Evolutionary conservation across 1,139 yeast species (phyloP), one percentile per base, ranked within the genome.

Genomic region (Saccharomycopsis hybrid): DNA sequence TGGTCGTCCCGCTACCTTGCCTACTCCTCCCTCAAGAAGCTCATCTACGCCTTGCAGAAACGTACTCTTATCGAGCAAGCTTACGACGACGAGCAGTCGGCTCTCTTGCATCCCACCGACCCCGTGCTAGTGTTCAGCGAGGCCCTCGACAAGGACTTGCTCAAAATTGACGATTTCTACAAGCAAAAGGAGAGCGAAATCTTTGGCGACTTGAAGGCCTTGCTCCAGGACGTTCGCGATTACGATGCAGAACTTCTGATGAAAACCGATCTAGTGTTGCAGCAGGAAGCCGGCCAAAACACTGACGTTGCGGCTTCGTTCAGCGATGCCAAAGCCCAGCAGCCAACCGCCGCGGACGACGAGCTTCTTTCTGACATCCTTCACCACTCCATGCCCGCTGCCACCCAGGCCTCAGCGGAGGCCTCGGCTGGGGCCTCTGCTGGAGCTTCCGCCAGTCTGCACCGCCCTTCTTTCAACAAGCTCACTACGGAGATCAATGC

Each of bases 1-100:
- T 82, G 89, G 89, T 77, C 82, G 51, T 80, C 80, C 44, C 78
- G 79, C 62, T 82, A 82, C 59, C 71, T 82, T 58, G 80, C 84
- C 50, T 82, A 82, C 60, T 74, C 82, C n/a, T 76, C 80, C 3
- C 66, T 82, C 56, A 82, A 82, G 62, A 80, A 81, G 62, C 66
- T 78, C 46, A 78, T 81, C 35, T 82, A 82, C 60, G 72, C 82
- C n/a, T 67, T 82, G 33, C 87, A 82, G 61, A 70, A 85, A 47
- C 79, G 78, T 53, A 71, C 73, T 37, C 62, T 80, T 47, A 61
- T 64, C 29, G 60, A 60, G 31, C 51, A 51, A 3, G 44, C 55
- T 46, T 28, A 51, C 40, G 59, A 60, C 49, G 42, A 52, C 9
- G 62, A 47, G 11, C 49, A 50, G 44, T 59, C 65, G 3, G 57